Conservation (phyloP, 805 yeast species). For the Candida koratica region DNA sequence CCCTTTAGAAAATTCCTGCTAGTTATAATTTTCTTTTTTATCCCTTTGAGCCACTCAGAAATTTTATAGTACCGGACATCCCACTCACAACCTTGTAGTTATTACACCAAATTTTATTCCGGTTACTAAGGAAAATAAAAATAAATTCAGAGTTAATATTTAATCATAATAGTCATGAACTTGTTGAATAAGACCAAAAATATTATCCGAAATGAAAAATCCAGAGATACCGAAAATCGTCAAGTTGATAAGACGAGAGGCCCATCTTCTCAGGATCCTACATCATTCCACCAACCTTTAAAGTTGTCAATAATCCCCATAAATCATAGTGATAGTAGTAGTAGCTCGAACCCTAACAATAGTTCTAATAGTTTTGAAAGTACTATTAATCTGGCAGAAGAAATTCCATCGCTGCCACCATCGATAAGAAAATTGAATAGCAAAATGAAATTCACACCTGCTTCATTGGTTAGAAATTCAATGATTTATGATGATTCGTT, state of each 20-base stretch:
- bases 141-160: no score
- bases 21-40: conserved; percentile 2
- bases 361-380: conserved; percentile 1
- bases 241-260: neutral
- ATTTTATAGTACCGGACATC: conserved; percentile 4
- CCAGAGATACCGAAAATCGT: neutral
- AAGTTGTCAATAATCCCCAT: conserved; percentile 5
- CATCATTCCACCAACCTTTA: conserved; percentile 3
- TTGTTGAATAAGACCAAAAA: conserved; percentile 3
- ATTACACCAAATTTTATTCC: no score
- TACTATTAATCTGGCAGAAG: conserved; percentile 1
- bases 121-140: no score
- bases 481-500: conserved; percentile 20
- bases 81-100: no score
- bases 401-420: conserved; percentile 12
- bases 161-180: no score
- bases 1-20: neutral
- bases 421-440: conserved; percentile 24
- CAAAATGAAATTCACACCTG: conserved; percentile 29
- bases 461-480: conserved; percentile 32
- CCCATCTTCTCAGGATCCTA: conserved; percentile 1
- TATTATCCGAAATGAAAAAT: neutral
- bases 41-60: conserved; percentile 5
- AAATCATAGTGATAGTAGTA: conserved; percentile 5
- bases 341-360: conserved; percentile 3